Percentiles rank a stretch among this genome's conserved stretches.
Conservation (phyloP, 2,329 filamentous ascomycete genomes). For the Sporothrix dimorphospora region DNA sequence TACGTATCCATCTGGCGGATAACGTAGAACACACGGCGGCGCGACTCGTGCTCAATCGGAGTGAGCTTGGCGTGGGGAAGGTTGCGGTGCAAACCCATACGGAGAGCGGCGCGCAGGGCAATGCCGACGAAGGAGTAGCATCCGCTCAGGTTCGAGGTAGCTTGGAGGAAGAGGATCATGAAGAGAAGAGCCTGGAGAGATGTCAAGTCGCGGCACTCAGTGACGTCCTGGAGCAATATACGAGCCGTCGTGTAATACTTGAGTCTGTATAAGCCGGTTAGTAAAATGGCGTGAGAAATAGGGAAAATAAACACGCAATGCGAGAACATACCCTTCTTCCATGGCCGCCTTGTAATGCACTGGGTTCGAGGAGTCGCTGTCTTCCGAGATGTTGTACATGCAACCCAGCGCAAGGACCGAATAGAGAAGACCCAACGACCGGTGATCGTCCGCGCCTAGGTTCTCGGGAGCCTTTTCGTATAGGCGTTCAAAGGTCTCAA, state of each 20-base stretch:
- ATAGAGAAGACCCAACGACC: constrained; percentile 72
- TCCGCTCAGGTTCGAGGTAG: constrained; percentile 75
- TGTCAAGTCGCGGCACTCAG: constrained; percentile 72
- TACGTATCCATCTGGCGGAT: constrained; percentile 73
- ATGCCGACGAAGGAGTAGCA: constrained; percentile 83
- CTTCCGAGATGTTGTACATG: constrained; percentile 66
- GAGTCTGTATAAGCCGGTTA: constrained; percentile 51
- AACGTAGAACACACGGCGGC: constrained; percentile 68
- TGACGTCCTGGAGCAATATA: constrained; percentile 65
- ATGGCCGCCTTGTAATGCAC: constrained; percentile 55
- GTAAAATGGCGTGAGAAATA: constrained; percentile 16
- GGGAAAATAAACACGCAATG: not conserved
- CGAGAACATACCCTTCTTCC: constrained; percentile 56
- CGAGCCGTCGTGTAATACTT: constrained; percentile 75
- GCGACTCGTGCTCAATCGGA: constrained; percentile 65
- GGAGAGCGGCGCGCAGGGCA: constrained; percentile 72
- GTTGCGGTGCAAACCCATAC: constrained; percentile 77
- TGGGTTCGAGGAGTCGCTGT: constrained; percentile 50
- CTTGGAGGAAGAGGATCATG: constrained; percentile 80
- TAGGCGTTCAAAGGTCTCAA: constrained; percentile 73
- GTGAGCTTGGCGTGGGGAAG: constrained; percentile 65
- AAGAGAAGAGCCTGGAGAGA: constrained; percentile 77
- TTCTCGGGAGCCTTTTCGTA: constrained; percentile 70
- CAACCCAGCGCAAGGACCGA: constrained; percentile 72
- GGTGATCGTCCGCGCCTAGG: constrained; percentile 66